Evolutionary conservation across 495 filamentous ascomycete species (phyloP).

Genomic region (Glonium stellatum): DNA sequence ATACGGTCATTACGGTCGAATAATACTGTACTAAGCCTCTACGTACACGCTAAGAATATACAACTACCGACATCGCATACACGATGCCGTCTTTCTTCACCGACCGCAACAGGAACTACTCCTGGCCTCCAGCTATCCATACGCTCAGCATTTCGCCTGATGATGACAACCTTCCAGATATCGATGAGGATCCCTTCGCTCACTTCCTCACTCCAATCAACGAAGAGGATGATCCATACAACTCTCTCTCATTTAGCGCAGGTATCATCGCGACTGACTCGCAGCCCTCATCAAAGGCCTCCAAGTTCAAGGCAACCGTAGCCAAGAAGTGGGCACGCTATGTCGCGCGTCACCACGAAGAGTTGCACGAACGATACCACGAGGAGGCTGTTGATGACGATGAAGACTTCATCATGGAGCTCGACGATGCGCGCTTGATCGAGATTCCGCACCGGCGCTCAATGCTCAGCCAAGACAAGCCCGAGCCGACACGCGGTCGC

Average conservation of each 20-base stretch:
- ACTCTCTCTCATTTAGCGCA: slow-evolving; percentile 30
- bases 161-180: slow-evolving; percentile 22
- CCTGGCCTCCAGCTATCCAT: slow-evolving; percentile 31
- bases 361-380: slow-evolving; percentile 29
- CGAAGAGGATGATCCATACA: slow-evolving; percentile 35
- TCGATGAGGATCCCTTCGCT: slow-evolving; percentile 38
- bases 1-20: slow-evolving; percentile 25
- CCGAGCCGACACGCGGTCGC: slow-evolving; percentile 30
- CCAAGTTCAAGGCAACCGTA: slow-evolving; percentile 26
- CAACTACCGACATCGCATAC: background rate
- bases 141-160: slow-evolving; percentile 13
- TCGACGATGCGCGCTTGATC: slow-evolving; percentile 22
- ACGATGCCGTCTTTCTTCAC: slow-evolving; percentile 26
- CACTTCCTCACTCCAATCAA: slow-evolving; percentile 37
- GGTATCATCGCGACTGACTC: slow-evolving; percentile 27
- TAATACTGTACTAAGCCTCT: slow-evolving; percentile 13
- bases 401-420: slow-evolving; percentile 26
- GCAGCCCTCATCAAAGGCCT: slow-evolving; percentile 19
- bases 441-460: slow-evolving; percentile 14
- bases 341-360: slow-evolving; percentile 23
- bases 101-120: slow-evolving; percentile 27
- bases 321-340: slow-evolving; percentile 31
- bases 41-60: background rate
- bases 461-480: slow-evolving; percentile 26
- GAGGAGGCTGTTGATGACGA: slow-evolving; percentile 7